Conservation (phyloP, 768 basidiomycete species). For the Mycena capillaripes region DNA sequence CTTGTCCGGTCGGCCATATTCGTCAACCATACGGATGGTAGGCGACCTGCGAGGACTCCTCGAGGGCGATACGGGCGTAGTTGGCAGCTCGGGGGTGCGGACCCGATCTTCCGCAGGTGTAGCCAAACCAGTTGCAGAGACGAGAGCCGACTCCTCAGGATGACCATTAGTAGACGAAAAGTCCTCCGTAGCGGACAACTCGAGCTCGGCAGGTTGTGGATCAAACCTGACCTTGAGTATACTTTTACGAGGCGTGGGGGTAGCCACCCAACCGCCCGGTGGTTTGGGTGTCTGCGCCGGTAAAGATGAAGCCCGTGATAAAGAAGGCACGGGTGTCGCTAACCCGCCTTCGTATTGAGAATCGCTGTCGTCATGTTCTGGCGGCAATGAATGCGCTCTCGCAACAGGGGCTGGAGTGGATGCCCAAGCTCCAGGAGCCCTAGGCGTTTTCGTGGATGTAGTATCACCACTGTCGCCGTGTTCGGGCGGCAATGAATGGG, state of each 20-base stretch:
- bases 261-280: constrained; percentile 77
- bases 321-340: constrained; percentile 63
- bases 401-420: constrained; percentile 43
- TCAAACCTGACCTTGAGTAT: constrained; percentile 84
- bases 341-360: constrained; percentile 50
- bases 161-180: constrained; percentile 27
- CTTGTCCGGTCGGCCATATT: constrained; percentile 69
- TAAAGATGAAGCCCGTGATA: constrained; percentile 62
- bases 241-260: constrained; percentile 70
- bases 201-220: constrained; percentile 45
- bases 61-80: constrained; percentile 30
- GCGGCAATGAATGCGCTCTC: constrained; percentile 37
- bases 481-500: constrained; percentile 37
- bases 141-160: constrained; percentile 20
- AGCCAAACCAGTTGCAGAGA: constrained; percentile 17
- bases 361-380: constrained; percentile 38
- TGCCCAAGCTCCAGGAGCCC: constrained; percentile 59
- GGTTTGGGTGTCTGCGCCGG: constrained; percentile 73
- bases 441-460: constrained; percentile 58
- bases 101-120: constrained; percentile 20
- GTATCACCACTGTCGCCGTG: constrained; percentile 41
- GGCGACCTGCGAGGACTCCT: constrained; percentile 60
- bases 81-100: constrained; percentile 36
- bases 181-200: constrained; percentile 34
- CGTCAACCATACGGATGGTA: constrained; percentile 77